Evolutionary conservation across 805 yeast genomes (phyloP), one percentile per base, ranked within the genome.

Genomic region (Yamadazyma olivae): DNA sequence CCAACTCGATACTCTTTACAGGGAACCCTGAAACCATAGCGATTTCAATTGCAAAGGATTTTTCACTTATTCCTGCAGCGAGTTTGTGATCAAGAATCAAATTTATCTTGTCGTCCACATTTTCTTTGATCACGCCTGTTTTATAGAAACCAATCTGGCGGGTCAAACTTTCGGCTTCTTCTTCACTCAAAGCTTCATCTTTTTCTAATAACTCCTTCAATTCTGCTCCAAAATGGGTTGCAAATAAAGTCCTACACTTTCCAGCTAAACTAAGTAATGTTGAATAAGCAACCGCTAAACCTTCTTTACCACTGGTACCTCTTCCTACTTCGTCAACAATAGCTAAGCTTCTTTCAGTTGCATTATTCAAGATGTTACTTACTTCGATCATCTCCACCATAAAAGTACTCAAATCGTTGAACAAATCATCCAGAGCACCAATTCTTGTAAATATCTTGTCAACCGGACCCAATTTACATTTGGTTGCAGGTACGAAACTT

Each of bases 1-100:
- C 95, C 25, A 68, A 59, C 1, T 57, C 41, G 13, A 87, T 48
- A 1, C 88, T 87, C 3, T 57, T 54, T 6, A 44, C 44, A 0
- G 96, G 95, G 44, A 86, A 82, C 0, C 95, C 95, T 0, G 95
- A 95, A 50, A 79, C 59, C 48, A 73, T 69, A 0, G 95, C 95
- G 8, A 86, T 83, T 36, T 75, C 78, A 9, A 86, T 56, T 1
- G 95, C 96, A 54, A 82, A 83, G 0, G 95, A 84, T 41, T 79
- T 73, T 6, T 69, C 68, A 49, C 88, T 77, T n/a, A 88, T 73
- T 0, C 96, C 96, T 0, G 70, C 70, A 33, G 58, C 63, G 22
- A 87, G 59, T 28, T 64, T 61, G 56, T 85, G 88, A 58, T 85
- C 72, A 36, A 75, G 69, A 1, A 61, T 41, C 13, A 72, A 50